Evolutionary conservation across 2,329 filamentous ascomycete genomes (phyloP), one percentile per base, ranked within the genome.

Genomic region (Ophiostoma sp.): DNA sequence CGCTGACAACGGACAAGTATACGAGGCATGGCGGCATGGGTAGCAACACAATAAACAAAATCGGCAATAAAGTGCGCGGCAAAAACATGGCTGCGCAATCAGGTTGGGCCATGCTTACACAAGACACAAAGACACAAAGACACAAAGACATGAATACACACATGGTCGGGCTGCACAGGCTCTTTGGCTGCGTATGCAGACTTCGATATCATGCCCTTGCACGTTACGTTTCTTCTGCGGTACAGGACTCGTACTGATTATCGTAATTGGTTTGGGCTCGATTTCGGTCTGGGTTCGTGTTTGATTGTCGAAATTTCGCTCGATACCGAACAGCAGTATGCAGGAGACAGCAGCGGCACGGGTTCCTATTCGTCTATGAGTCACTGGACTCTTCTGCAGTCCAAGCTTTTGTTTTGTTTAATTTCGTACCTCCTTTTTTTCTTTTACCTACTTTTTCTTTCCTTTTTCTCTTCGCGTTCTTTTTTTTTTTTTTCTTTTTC

Each of bases 71-170:
- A 55, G 49, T 55, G 49, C 18, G 18, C 18, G 49, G 18, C 49
- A 55, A 55, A 27, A 55, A 12, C 49, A 55, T 18, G 49, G 49
- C 49, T 55, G 49, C 49, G 18, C 49, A 55, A 55, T 55, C 49
- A 55, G n/a, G 49, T 27, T 27, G 49, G 49, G n/a, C 49, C 18
- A 55, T 55, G 49, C 49, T 55, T 8, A 14, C 49, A 27, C 49
- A 55, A 55, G 45, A 14, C 45, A 47, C 5, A 14, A 45, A 8
- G 45, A 47, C 45, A 47, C 45, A 47, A 16, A 16, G 9, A 47
- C 44, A 49, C 45, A 49, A 44, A 11, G 14, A 45, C 14, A 45
- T 45, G 7, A 45, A 45, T 11, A 12, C 42, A 45, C 42, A 8
- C 42, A 45, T 45, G 42, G 42, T 45, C 42, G 42, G 42, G 42